Base-by-base conservation (phyloP, 495 filamentous ascomycete species). In the Penicillium chermesinum region DNA sequence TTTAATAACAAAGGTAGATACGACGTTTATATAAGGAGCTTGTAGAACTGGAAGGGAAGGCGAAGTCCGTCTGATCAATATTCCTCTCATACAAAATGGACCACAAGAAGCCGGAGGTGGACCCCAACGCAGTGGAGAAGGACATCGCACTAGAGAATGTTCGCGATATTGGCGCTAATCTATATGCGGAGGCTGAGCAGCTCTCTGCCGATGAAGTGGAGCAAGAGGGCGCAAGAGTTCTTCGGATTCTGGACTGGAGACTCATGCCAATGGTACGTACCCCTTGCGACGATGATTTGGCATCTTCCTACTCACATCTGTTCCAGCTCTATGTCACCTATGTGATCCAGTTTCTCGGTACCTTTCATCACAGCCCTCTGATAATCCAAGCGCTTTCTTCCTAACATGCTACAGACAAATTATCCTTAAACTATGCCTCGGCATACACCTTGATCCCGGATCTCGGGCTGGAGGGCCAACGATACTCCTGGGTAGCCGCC, bases 401-500 rank as follows among this genome's bases (percentile, higher is more conserved):
- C 25, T 30, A 30, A 30, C 10, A 5, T 17, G 18, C n/a, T 9
- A 17, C 36, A 69, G 65, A 66, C 44, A 69, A 69, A 48, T 38
- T 59, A 21, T 60, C 63, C 2, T 61, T 74, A 20, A 72, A 71
- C 45, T 74, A 70, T 64, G 66, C 71, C 7, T 65, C 59, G 30
- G 66, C 65, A 15, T 72, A 72, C 41, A 55, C 62, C 0, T 44
- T 74, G 0, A 64, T 65, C 10, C 50, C 59, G 1, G 71, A 72
- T 32, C 62, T 69, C 14, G 62, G 63, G 9, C 65, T 85, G 10
- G 59, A 73, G 13, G 80, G 76, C 8, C 79, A 83, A 40, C 46
- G 75, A 43, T 81, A 79, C 49, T 71, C 69, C 18, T 79, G 77
- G 76, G 68, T 79, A 16, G 68, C 68, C 3, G 65, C 69, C 4